phyloP scores from a whole-genome alignment of 2,329 filamentous ascomycete species.

The Trichoderma sp. region DNA sequence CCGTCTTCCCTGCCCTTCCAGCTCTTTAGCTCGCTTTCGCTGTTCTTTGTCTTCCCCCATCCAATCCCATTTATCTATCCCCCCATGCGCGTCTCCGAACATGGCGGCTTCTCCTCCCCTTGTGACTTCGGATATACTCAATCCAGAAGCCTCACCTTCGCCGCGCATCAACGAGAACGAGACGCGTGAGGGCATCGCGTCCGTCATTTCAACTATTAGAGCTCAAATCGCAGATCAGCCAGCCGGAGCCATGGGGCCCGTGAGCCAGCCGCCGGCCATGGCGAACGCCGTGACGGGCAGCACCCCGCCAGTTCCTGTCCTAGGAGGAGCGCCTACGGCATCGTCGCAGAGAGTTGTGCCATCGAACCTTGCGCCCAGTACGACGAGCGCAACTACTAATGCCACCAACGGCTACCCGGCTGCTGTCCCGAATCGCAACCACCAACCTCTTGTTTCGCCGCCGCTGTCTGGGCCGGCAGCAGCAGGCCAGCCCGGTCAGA shows the following conservation, averaged over 20 bases:
- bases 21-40: neutral
- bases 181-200: conserved; percentile 17
- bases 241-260: neutral
- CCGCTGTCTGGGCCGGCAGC: neutral
- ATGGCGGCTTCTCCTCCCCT: conserved; percentile 3
- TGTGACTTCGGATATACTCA: neutral
- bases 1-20: neutral
- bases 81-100: neutral
- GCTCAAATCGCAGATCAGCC: neutral
- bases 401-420: neutral
- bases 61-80: neutral
- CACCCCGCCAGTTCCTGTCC: neutral
- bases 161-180: neutral
- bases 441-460: neutral
- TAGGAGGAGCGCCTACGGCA: neutral
- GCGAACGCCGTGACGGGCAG: neutral
- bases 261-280: neutral
- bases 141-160: neutral
- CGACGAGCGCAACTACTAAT: neutral
- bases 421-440: neutral
- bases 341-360: neutral
- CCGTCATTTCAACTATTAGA: neutral
- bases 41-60: neutral
- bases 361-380: neutral
- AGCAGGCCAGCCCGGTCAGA: neutral